phyloP scores from a whole-genome alignment of 176 grass and related monocot species.

The Rhynchospora pubera region DNA sequence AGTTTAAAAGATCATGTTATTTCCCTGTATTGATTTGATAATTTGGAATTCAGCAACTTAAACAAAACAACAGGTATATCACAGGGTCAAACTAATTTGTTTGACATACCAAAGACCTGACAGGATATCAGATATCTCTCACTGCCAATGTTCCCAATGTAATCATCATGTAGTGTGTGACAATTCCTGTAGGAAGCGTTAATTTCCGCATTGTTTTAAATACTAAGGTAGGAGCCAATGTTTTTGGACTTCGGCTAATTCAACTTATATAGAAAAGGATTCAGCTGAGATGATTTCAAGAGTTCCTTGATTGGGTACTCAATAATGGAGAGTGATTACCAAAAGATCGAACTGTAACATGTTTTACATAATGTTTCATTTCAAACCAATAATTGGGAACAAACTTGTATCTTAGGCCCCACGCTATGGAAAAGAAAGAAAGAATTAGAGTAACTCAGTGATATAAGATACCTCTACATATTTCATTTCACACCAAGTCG shows the following conservation, averaged over 20 bases:
- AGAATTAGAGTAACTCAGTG: background rate
- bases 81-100: background rate
- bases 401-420: background rate
- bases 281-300: background rate
- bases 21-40: background rate
- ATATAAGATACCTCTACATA: background rate
- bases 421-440: background rate
- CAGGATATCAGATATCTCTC: background rate
- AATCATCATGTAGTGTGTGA: background rate
- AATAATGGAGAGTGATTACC: background rate
- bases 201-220: background rate
- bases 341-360: no score
- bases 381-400: no score
- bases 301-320: background rate
- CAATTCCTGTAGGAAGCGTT: background rate
- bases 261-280: background rate
- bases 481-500: no score
- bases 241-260: background rate
- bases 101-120: background rate
- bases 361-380: no score
- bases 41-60: background rate
- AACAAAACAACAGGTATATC: background rate
- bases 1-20: background rate
- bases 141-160: background rate
- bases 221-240: background rate